Conservation (phyloP, 129 eudicot genomes). For the Centella asiatica region DNA sequence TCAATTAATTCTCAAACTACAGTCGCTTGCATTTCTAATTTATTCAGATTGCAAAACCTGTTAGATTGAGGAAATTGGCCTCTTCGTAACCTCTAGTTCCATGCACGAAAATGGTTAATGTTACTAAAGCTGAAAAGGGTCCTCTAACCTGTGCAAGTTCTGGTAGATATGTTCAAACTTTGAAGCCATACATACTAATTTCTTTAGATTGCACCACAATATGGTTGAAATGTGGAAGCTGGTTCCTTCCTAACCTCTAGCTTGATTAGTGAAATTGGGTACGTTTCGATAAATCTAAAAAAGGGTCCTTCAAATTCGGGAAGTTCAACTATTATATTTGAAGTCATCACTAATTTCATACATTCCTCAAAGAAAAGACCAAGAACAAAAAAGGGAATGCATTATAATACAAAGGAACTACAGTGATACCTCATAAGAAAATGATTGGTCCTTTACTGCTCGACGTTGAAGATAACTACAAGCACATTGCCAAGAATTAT, state of each 20-base stretch:
- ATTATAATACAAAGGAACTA: neutral
- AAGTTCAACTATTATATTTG: no score
- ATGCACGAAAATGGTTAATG: neutral
- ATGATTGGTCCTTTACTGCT: constrained; percentile 7
- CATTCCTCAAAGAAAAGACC: neutral
- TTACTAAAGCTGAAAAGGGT: neutral
- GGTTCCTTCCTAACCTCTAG: no score
- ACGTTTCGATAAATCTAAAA: no score
- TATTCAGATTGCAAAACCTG: no score
- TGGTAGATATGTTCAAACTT: neutral
- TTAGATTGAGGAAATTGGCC: no score
- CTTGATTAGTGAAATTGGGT: no score
- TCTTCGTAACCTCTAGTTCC: no score
- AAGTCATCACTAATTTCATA: neutral
- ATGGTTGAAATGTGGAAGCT: no score
- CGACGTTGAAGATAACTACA: constrained; percentile 13
- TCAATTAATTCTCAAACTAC: no score
- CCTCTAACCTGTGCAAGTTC: neutral
- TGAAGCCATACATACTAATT: no score
- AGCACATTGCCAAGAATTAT: constrained; percentile 6
- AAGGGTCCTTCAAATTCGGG: neutral
- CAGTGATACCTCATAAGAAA: constrained; percentile 9
- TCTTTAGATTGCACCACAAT: no score
- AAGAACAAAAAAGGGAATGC: neutral
- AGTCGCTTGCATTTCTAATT: no score